Percentiles rank a stretch among this genome's conserved stretches.
These are phyloP conservation scores for Hypoxylon fragiforme DNA, from an alignment of 495 filamentous ascomycete species.

Conservation along the genomic window DNA sequence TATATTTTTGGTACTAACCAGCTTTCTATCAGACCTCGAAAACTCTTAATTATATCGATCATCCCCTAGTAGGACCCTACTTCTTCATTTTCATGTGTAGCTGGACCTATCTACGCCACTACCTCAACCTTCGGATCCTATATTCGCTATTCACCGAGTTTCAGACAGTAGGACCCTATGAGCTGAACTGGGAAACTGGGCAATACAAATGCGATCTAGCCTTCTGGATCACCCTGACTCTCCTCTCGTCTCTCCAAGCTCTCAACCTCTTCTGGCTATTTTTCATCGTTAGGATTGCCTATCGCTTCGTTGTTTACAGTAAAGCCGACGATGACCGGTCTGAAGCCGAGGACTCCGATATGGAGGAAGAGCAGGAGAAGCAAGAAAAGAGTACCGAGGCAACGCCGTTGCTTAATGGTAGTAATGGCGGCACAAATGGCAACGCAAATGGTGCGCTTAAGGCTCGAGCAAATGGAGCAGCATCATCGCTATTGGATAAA, in stretches of 20 bases:
- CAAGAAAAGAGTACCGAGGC: slow-evolving; percentile 5
- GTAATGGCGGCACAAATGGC: slow-evolving; percentile 18
- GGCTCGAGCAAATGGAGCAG: slow-evolving; percentile 28
- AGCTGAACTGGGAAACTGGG: slow-evolving; percentile 79
- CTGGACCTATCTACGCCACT: slow-evolving; percentile 94
- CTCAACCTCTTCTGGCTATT: slow-evolving; percentile 89
- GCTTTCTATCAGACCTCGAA: slow-evolving; percentile 73
- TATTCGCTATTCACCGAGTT: slow-evolving; percentile 86
- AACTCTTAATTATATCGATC: slow-evolving; percentile 88
- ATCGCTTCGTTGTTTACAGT: slow-evolving; percentile 54
- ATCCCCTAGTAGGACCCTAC: slow-evolving; percentile 74
- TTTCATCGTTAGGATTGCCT: slow-evolving; percentile 75
- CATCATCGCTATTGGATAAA: slow-evolving; percentile 16
- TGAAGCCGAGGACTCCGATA: slow-evolving; percentile 53
- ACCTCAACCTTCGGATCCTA: slow-evolving; percentile 86
- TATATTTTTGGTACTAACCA: slow-evolving; percentile 1
- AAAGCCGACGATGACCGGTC: slow-evolving; percentile 56
- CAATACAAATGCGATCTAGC: slow-evolving; percentile 83
- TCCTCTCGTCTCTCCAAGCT: slow-evolving; percentile 75
- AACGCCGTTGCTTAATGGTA: slow-evolving; percentile 29
- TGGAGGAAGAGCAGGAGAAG: slow-evolving; percentile 43
- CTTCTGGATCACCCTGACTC: slow-evolving; percentile 69
- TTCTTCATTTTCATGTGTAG: slow-evolving; percentile 79
- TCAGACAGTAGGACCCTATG: slow-evolving; percentile 83
- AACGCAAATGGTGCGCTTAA: slow-evolving; percentile 24